These are phyloP conservation scores for Cladophialophora psammophila DNA, from an alignment of 2,329 filamentous ascomycete genomes.

Conservation along the genomic window DNA sequence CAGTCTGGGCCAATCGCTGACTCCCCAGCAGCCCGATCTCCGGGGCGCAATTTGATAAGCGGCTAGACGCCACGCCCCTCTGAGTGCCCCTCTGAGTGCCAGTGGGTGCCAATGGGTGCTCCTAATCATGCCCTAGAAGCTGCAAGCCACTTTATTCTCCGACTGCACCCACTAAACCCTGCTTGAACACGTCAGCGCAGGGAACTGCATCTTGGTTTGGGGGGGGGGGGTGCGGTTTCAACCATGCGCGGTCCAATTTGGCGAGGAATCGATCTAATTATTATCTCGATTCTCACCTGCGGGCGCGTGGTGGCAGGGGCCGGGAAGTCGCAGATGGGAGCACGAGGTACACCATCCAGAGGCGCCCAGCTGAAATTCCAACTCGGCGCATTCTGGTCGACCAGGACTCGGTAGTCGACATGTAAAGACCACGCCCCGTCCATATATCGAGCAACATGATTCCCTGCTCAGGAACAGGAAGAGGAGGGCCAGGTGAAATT, in stretches of 20 bases:
- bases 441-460: slow-evolving; percentile 1
- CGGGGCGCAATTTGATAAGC: slow-evolving; percentile 21
- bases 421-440: slow-evolving; percentile 2
- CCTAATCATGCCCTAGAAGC: neutral
- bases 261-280: neutral
- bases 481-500: neutral
- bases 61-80: slow-evolving; percentile 3
- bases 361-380: slow-evolving; percentile 18
- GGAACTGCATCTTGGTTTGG: neutral
- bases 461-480: neutral
- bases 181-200: neutral
- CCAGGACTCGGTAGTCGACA: slow-evolving; percentile 8
- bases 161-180: slow-evolving; percentile 12
- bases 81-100: neutral
- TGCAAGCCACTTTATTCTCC: slow-evolving; percentile 28
- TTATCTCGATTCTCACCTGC: neutral
- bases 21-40: slow-evolving; percentile 11
- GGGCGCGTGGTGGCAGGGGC: neutral
- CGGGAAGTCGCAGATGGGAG: slow-evolving; percentile 19
- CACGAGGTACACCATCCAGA: slow-evolving; percentile 14
- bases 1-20: slow-evolving; percentile 13
- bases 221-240: slow-evolving; percentile 23
- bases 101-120: neutral
- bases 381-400: neutral
- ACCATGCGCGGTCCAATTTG: slow-evolving; percentile 10